These are phyloP conservation scores for Tuber melanosporum DNA, from an alignment of 495 filamentous ascomycete species.

Conservation along the genomic window DNA sequence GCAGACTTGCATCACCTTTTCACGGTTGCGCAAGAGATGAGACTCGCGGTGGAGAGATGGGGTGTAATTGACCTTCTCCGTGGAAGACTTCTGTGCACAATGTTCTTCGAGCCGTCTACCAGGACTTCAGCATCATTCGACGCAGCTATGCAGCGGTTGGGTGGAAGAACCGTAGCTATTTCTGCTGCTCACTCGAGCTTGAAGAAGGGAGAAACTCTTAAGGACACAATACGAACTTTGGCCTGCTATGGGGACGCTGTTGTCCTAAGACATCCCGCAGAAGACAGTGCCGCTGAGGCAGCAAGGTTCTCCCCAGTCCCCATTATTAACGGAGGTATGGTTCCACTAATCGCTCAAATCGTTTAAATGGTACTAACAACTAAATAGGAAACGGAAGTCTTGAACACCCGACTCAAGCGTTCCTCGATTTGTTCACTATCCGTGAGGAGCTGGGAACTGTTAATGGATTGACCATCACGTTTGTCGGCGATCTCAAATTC, in stretches of 20 bases:
- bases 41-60: conserved; percentile 80
- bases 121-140: conserved; percentile 95
- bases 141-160: conserved; percentile 93
- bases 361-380: conserved; percentile 12
- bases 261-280: conserved; percentile 83
- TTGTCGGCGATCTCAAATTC: conserved; percentile 85
- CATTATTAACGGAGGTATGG: conserved; percentile 79
- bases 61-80: conserved; percentile 82
- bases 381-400: conserved; percentile 65
- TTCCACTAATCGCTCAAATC: not conserved
- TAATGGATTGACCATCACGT: conserved; percentile 88
- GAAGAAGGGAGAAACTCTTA: conserved; percentile 85
- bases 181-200: conserved; percentile 73
- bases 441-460: conserved; percentile 94
- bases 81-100: conserved; percentile 74
- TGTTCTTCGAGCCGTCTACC: conserved; percentile 98
- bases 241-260: conserved; percentile 91
- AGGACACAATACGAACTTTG: conserved; percentile 88
- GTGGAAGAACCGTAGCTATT: conserved; percentile 73
- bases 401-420: conserved; percentile 95
- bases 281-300: conserved; percentile 67
- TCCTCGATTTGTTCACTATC: conserved; percentile 98
- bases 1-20: conserved; percentile 86
- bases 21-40: conserved; percentile 94
- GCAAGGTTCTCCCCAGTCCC: conserved; percentile 81